These are phyloP conservation scores for Rhizopus sp. DNA, from an alignment of 371 early-diverging fungal species.

Conservation along the genomic window DNA sequence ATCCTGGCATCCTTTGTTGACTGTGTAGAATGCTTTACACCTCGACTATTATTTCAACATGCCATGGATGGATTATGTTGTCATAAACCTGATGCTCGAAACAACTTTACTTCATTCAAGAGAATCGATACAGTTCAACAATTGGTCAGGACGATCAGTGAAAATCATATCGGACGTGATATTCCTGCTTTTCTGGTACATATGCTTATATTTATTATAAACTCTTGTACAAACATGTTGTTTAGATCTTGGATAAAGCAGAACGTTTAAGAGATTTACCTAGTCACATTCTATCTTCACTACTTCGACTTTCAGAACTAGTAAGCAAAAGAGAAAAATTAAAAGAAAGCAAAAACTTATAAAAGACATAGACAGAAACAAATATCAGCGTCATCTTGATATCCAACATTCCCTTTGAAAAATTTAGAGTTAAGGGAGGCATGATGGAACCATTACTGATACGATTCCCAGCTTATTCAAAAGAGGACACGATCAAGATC, in stretches of 20 bases:
- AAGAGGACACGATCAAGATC: constrained; percentile 71
- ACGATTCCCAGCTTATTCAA: constrained; percentile 74
- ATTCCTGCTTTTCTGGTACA: constrained; percentile 48
- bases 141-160: constrained; percentile 57
- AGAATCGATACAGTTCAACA: constrained; percentile 69
- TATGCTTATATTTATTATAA: background rate
- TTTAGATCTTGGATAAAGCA: constrained; percentile 76
- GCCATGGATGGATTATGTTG: constrained; percentile 63
- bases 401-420: constrained; percentile 76
- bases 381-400: constrained; percentile 76
- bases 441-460: constrained; percentile 66
- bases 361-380: constrained; percentile 45
- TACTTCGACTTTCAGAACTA: constrained; percentile 74
- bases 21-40: constrained; percentile 75
- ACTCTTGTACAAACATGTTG: background rate
- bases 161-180: constrained; percentile 20
- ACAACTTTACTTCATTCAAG: constrained; percentile 27
- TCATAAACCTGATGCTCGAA: constrained; percentile 23
- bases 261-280: constrained; percentile 78
- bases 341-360: too few species aligned
- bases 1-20: constrained; percentile 61
- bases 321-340: constrained; percentile 29
- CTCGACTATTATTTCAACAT: constrained; percentile 76
- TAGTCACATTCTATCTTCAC: constrained; percentile 63
- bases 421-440: constrained; percentile 71